Conservation (phyloP, 1,139 yeast species). For the Lodderomyces elongisporus region DNA sequence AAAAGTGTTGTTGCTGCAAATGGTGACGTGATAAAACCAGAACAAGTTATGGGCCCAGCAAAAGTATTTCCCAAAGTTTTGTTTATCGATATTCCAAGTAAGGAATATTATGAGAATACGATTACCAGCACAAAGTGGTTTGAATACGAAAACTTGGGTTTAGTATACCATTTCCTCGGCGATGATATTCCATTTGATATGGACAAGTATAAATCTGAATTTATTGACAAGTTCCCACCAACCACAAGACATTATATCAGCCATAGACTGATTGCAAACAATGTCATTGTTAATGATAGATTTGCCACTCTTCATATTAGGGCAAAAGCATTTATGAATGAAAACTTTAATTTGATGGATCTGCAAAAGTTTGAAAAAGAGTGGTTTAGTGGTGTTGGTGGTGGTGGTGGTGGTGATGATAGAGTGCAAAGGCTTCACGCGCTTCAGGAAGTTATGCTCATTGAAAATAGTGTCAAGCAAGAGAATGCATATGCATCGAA, state of each 20-base stretch:
- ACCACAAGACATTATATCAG: constrained; percentile 61
- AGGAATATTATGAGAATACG: constrained; percentile 45
- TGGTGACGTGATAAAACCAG: constrained; percentile 59
- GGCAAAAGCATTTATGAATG: constrained; percentile 51
- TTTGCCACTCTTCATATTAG: constrained; percentile 52
- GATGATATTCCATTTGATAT: constrained; percentile 49
- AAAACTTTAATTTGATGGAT: constrained; percentile 49
- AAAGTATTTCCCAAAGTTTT: constrained; percentile 56
- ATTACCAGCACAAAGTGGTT: constrained; percentile 28
- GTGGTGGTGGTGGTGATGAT: no score
- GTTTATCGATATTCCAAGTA: constrained; percentile 69
- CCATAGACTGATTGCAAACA: constrained; percentile 59
- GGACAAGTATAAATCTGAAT: constrained; percentile 34
- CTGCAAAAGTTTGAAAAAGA: constrained; percentile 17
- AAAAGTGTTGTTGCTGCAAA: constrained; percentile 50
- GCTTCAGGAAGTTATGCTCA: constrained; percentile 27
- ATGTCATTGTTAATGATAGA: constrained; percentile 54
- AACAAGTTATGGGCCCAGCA: constrained; percentile 66
- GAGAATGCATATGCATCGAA: constrained; percentile 18
- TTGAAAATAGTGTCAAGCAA: constrained; percentile 19
- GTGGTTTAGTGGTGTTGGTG: constrained; percentile 15
- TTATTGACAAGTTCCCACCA: constrained; percentile 46
- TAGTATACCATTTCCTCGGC: constrained; percentile 77
- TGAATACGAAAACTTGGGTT: constrained; percentile 33
- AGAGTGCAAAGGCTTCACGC: constrained; percentile 24